Base-by-base conservation (phyloP, 2,329 filamentous ascomycete genomes). In the Celoporthe dispersa region DNA sequence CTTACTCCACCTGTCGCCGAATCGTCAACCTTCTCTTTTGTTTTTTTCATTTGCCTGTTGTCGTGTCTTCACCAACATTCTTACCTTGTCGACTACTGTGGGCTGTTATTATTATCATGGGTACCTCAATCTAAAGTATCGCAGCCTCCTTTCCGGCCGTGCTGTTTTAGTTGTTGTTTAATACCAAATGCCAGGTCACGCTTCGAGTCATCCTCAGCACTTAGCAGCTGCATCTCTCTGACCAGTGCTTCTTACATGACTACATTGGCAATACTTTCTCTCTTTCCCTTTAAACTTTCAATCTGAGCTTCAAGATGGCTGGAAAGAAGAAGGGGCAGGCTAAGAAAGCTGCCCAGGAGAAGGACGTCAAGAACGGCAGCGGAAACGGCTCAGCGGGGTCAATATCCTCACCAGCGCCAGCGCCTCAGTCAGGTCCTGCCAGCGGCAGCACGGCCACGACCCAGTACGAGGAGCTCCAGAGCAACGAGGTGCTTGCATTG, bases 401-500 rank as follows among this genome's bases (percentile, higher is more conserved):
- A 71, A 79, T 83, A 70, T 75, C 81, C 63, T 77, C 78, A 59
- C 33, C 51, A 71, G 60, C 25, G 19, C 65, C 65, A 35, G 37
- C 33, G 39, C 53, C 64, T 33, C 60, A 63, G 37, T 28, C 60
- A 28, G 60, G 60, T 5, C 60, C 60, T n/a, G 28, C 60, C 60
- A 44, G 60, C 60, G 35, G n/a, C 60, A 57, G 44, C 44, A 53
- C 31, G 9, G 44, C 14, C 59, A 87, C 83, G 74, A 86, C 86
- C 22, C 84, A 94, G 77, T 97, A 98, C 82, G 88, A 90, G 73
- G 92, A 97, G 81, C 89, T 92, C 44, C 96, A 98, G 81, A 86
- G 92, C 76, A 92, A 97, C 78, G 96, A 98, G 82, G 86, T 97
- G 69, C 88, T 96, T 78, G 95, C 90, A 60, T 85, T 98, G 70